Evolutionary conservation across 441 rosid genomes (phyloP), one percentile per base, ranked within the genome.

Genomic region (Syzygium syzygioides): DNA sequence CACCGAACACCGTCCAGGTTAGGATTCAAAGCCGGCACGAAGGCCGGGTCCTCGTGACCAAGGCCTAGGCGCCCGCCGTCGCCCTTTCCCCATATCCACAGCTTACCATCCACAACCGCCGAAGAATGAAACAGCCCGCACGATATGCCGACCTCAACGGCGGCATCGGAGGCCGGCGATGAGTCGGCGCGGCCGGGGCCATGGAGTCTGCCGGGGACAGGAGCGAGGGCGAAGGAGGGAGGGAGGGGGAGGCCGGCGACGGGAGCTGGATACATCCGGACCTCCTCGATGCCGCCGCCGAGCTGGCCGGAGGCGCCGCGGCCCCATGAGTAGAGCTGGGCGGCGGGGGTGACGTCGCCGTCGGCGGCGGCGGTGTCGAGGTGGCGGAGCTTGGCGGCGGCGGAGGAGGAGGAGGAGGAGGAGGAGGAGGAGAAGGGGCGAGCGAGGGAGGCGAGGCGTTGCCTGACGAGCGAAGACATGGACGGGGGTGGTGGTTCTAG

Each of bases 81-180:
- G 18, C 98, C 99, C 93, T 95, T 96, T 4, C 99, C 99, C 99
- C 98, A 97, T 86, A 95, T 88, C 98, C 98, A 97, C 26, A 97
- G 68, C 89, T 92, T 91, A 26, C 98, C 98, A 48, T 94, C 93
- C 64, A 94, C 91, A 4, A 95, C 85, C 89, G 96, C 86, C 66
- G 96, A 96, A 4, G 98, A 96, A 86, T 98, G 99, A 89, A 98
- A 98, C 90, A 98, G 88, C 26, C 99, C 99, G 89, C 95, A 94
- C 76, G 96, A 94, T 62, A 98, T 92, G 45, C 96, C 98, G 37
- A 95, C 90, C 48, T 89, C 90, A 64, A 88, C 8, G 34, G 83
- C 89, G 90, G 86, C 79, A 60, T 86, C 87, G 66, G 83, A 45
- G 85, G 60, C 25, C 86, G 32, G 68, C 76, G 45, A 3, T 7